Evolutionary conservation across 2,329 filamentous ascomycete species (phyloP), one percentile per base, ranked within the genome.

Genomic region (Orbilia javanica): DNA sequence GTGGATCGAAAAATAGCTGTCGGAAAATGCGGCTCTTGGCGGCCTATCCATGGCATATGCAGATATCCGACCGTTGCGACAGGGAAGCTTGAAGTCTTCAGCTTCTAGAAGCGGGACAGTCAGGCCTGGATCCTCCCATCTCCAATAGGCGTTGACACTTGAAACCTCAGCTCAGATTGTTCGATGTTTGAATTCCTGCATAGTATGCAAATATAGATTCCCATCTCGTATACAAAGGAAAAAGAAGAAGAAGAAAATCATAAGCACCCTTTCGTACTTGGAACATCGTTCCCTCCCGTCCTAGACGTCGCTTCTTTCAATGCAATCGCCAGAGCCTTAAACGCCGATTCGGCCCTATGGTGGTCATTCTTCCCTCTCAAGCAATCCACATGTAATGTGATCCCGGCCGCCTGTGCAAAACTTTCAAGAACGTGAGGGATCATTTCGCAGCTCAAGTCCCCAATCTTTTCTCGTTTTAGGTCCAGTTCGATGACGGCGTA

Each of bases 321-420:
- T 6, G 96, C 96, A 52, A 97, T 90, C 0, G 96, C 96, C 81
- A 98, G 85, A 55, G 96, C 96, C 88, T 99, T 99, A 86, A 99
- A 97, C 15, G 95, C 96, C 84, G 92, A 96, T 89, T 98, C 96
- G 8, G 96, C 94, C 74, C 94, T 88, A 86, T 98, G 96, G 85
- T 98, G 96, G 85, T 98, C 96, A 85, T 98, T 99, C 79, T 92
- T 89, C 65, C 96, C 96, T 80, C 93, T 89, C 71, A 97, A 85
- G 85, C 93, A 96, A 85, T 97, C 93, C 75, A 99, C 93, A 86
- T 99, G 96, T 83, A 98, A 86, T n/a, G 96, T 99, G 66, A 97
- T 88, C 27, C 93, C 91, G 2, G 94, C 93, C 8, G 90, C 93
- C 86, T 96, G 92, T 48, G 95, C 94, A 85, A 97, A 99, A 86